Evolutionary conservation across 306 rosid genomes (phyloP).

Genomic region (Bauhinia variegata): DNA sequence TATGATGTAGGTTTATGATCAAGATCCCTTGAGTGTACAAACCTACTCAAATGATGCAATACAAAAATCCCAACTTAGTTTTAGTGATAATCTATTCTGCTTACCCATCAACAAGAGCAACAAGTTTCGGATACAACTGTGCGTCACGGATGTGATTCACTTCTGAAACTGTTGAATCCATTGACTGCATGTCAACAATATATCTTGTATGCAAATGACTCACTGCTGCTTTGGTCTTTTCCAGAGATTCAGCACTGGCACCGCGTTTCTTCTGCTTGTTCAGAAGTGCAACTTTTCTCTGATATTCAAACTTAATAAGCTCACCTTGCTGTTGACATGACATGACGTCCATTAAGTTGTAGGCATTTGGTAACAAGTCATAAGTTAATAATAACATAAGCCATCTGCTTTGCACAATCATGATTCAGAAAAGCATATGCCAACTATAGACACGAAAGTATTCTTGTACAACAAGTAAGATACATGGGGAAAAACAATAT

Average conservation of each 20-base stretch:
- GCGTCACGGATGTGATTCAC: slow-evolving; percentile 77
- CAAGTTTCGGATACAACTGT: slow-evolving; percentile 79
- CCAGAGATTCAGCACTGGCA: slow-evolving; percentile 69
- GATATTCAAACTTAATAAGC: slow-evolving; percentile 85
- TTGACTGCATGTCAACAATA: slow-evolving; percentile 89
- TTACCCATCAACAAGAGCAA: slow-evolving; percentile 69
- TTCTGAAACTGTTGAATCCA: slow-evolving; percentile 88
- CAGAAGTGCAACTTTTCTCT: slow-evolving; percentile 71
- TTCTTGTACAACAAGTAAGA: no score
- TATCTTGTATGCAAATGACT: slow-evolving; percentile 89
- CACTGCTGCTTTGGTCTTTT: slow-evolving; percentile 83
- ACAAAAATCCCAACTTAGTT: no score
- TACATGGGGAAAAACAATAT: background rate
- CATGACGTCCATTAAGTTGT: background rate
- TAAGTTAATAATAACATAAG: slow-evolving; percentile 1
- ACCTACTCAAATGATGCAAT: no score
- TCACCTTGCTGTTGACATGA: slow-evolving; percentile 75
- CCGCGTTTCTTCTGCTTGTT: slow-evolving; percentile 80
- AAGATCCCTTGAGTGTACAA: no score
- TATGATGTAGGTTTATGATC: no score
- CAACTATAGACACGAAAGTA: background rate
- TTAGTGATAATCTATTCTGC: slow-evolving; percentile 31
- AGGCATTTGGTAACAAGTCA: no score
- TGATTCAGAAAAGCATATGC: slow-evolving; percentile 10
- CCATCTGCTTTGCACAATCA: background rate